Evolutionary conservation across 352 stramenopile species (phyloP).

Genomic region (Pythium dissimile): DNA sequence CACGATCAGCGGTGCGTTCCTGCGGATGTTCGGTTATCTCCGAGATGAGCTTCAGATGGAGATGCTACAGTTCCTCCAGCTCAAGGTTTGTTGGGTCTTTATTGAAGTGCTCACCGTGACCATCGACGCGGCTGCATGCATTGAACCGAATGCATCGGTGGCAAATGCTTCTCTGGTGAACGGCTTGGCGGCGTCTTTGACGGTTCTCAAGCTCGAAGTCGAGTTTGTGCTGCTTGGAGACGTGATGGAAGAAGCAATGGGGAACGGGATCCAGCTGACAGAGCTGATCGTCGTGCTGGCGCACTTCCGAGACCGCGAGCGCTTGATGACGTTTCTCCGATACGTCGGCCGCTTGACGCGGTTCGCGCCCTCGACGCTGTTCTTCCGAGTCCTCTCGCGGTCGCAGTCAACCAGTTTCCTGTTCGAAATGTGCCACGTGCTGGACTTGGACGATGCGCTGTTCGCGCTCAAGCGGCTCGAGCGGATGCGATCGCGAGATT

Average conservation of each 20-base stretch:
- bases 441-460: constrained; percentile 60
- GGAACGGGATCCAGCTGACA: constrained; percentile 28
- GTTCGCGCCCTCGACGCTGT: constrained; percentile 23
- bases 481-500: constrained; percentile 37
- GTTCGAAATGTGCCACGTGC: constrained; percentile 60
- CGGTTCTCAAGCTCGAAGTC: constrained; percentile 26
- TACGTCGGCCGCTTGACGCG: constrained; percentile 37
- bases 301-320: constrained; percentile 34
- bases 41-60: constrained; percentile 33
- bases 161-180: constrained; percentile 29
- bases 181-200: constrained; percentile 37
- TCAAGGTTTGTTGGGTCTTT: constrained; percentile 45
- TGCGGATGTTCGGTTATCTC: constrained; percentile 42
- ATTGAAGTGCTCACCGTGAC: constrained; percentile 33
- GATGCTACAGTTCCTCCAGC: constrained; percentile 39
- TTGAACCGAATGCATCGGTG: background rate
- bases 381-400: constrained; percentile 54
- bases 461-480: constrained; percentile 63
- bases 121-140: background rate
- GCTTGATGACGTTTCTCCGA: constrained; percentile 38
- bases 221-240: constrained; percentile 36
- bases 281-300: constrained; percentile 50
- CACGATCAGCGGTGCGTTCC: constrained; percentile 31
- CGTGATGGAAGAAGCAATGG: constrained; percentile 44
- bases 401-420: constrained; percentile 50